These are phyloP conservation scores for Gossypium trilobum DNA, from an alignment of 441 rosid genomes.

Conservation along the genomic window DNA sequence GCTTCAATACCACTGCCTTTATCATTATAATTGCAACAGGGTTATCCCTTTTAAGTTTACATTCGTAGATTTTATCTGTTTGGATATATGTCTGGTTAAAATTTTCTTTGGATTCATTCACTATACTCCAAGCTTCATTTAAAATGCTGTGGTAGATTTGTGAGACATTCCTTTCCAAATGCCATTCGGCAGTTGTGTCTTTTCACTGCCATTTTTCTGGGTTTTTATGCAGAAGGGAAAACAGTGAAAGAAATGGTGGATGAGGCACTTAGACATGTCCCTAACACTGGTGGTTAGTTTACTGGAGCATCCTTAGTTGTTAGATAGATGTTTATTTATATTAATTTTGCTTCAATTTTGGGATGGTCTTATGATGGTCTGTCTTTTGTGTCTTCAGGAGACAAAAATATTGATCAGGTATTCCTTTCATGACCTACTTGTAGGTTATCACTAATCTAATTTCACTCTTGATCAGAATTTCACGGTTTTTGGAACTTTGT, in stretches of 20 bases:
- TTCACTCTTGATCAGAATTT: conserved; percentile 18
- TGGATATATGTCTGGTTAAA: not conserved
- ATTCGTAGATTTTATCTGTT: not conserved
- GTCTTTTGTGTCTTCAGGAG: conserved; percentile 54
- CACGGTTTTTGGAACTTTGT: conserved; percentile 14
- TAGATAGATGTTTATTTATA: conserved; percentile 14
- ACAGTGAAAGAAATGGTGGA: conserved; percentile 93
- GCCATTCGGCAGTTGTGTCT: not conserved
- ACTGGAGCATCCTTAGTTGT: not conserved
- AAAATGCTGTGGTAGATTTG: conserved; percentile 12
- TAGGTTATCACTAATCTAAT: conserved; percentile 10
- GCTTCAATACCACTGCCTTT: not conserved
- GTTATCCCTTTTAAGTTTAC: not conserved
- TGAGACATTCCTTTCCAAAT: conserved; percentile 12
- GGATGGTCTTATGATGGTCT: conserved; percentile 19
- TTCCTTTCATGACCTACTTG: conserved; percentile 14
- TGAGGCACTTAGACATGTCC: conserved; percentile 82
- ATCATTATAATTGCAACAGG: not conserved
- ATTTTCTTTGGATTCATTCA: not conserved
- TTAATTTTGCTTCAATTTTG: conserved; percentile 16
- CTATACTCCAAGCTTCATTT: not conserved
- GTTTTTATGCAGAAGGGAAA: conserved; percentile 63
- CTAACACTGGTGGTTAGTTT: conserved; percentile 71
- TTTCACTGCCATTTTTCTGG: conserved; percentile 22
- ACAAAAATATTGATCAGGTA: conserved; percentile 89